Evolutionary conservation across 805 yeast genomes (phyloP).

Genomic region (Candida sanyiensis): DNA sequence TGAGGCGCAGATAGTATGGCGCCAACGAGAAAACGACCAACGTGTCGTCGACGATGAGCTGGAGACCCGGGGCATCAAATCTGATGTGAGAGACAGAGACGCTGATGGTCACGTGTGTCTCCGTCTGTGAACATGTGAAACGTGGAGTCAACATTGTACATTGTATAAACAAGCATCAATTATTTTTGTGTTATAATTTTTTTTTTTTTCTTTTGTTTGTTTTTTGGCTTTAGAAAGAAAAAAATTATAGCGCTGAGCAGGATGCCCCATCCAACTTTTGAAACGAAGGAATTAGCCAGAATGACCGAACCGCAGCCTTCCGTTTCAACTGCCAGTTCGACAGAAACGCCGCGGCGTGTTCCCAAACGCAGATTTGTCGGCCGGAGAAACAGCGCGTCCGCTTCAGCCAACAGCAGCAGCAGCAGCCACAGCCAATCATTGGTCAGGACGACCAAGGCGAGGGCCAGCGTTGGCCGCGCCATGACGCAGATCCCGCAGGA

Average conservation of each 20-base stretch:
- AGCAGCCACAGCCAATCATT: conserved; percentile 11
- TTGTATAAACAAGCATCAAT: no score
- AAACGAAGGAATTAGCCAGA: background rate
- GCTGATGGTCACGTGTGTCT: conserved; percentile 55
- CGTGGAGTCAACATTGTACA: conserved; percentile 88
- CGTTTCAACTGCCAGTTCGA: background rate
- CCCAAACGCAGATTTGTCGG: conserved; percentile 63
- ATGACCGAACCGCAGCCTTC: no score
- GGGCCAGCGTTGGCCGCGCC: conserved; percentile 46
- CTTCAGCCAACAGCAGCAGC: conserved; percentile 13
- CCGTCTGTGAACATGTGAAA: conserved; percentile 73
- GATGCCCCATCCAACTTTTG: background rate
- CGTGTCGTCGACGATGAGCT: conserved; percentile 69
- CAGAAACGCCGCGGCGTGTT: conserved; percentile 14
- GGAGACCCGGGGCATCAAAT: conserved; percentile 66
- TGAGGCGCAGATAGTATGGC: conserved; percentile 82
- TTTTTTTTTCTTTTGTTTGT: no score
- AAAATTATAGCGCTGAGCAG: background rate
- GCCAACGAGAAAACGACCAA: conserved; percentile 77
- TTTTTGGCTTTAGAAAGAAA: background rate
- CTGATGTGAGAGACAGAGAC: conserved; percentile 69
- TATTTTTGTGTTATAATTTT: no score
- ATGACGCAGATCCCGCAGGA: conserved; percentile 87
- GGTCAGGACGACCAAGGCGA: conserved; percentile 24
- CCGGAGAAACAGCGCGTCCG: conserved; percentile 26